Base-by-base conservation (phyloP, 2,329 filamentous ascomycete genomes). In the Aspergillus costaricaensis region DNA sequence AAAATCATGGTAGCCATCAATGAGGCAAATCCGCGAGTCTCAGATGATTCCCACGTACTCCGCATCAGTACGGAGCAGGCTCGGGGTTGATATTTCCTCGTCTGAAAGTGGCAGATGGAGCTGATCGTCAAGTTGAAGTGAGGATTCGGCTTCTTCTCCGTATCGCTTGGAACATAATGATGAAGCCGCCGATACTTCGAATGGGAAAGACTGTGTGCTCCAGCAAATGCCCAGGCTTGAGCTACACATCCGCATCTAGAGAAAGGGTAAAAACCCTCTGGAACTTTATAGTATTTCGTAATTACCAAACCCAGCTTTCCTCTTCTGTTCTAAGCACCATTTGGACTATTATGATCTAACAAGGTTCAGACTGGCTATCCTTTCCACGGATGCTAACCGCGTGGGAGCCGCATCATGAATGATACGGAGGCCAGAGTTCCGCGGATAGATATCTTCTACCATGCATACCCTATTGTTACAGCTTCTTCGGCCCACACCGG, bases 391-490 rank as follows among this genome's bases (percentile, higher is more conserved):
- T 50, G 25, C 25, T 30, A 49, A 50, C 30, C 25, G 47, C n/a
- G 15, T 50, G 47, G 47, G 47, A 32, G 47, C 47, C 47, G 47
- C 53, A 55, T 21, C 39, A 44, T 43, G 14, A 44, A 47, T 44
- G 14, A 36, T 55, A 43, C 30, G 27, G 30, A 55, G 53, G 44
- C 25, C 17, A 55, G 27, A 17, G 14, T 36, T 30, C 23, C 39
- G 47, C 39, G 25, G 39, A 32, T 19, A 21, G 25, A 39, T 39
- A 59, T 52, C 32, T 14, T 36, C 54, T 48, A 44, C 54, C 41
- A 48, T 60, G 57, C 60, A 48, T 54, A 27, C 32, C 27, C 15
- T 27, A 17, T n/a, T 17, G 47, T 39, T 51, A 55, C 19, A 32
- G 27, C 30, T 9, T 15, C 47, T 39, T 17, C 43, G 25, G 36